phyloP scores from a whole-genome alignment of 305 asterid species.

The Vinca major region DNA sequence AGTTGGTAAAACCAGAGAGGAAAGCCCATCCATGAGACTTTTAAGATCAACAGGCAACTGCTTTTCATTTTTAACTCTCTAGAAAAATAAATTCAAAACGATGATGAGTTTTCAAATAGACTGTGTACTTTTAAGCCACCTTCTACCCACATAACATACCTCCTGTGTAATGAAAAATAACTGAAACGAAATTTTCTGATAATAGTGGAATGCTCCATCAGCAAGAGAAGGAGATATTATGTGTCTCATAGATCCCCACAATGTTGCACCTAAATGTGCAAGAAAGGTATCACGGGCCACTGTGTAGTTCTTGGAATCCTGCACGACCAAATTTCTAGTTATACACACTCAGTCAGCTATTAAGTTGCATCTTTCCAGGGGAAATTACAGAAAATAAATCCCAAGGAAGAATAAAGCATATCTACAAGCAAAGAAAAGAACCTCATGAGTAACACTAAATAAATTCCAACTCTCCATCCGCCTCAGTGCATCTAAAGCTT shows the following conservation, averaged over 20 bases:
- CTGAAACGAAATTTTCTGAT: constrained; percentile 87
- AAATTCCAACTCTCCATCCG: constrained; percentile 99
- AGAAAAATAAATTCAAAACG: constrained; percentile 24
- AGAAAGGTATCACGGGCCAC: constrained; percentile 97
- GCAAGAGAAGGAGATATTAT: constrained; percentile 90
- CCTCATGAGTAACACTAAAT: constrained; percentile 76
- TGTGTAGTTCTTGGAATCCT: constrained; percentile 82
- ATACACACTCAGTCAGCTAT: not conserved
- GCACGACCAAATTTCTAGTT: constrained; percentile 25
- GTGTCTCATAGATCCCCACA: constrained; percentile 97
- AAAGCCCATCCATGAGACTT: constrained; percentile 64
- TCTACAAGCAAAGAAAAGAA: constrained; percentile 23
- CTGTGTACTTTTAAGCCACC: not conserved
- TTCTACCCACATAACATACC: constrained; percentile 32
- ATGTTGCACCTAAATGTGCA: constrained; percentile 90
- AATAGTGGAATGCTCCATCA: constrained; percentile 98
- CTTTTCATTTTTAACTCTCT: constrained; percentile 55
- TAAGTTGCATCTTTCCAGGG: not conserved
- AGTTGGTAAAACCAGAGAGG: constrained; percentile 70
- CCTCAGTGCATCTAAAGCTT: constrained; percentile 82
- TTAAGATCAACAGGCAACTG: constrained; percentile 75
- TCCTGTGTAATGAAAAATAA: constrained; percentile 87
- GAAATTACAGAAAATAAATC: not conserved
- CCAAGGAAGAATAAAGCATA: not conserved
- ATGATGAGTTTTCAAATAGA: constrained; percentile 10